Evolutionary conservation across 2,329 filamentous ascomycete species (phyloP).

Genomic region (Thelonectria rubi): DNA sequence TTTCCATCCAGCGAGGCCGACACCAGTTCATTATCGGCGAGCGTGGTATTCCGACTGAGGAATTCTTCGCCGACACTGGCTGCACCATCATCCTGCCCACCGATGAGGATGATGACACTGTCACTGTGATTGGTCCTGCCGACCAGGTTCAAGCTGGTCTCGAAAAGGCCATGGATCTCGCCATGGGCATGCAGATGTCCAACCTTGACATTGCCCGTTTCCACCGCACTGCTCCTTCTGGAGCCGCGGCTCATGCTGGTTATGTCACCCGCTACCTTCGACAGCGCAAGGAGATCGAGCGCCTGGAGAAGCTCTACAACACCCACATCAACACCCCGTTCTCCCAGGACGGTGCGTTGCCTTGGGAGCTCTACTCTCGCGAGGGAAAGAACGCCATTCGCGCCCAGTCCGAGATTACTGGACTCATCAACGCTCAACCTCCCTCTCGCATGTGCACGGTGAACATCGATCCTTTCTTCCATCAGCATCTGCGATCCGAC

Average conservation of each 20-base stretch:
- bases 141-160: slow-evolving; percentile 78
- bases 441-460: slow-evolving; percentile 75
- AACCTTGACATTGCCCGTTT: slow-evolving; percentile 84
- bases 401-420: slow-evolving; percentile 78
- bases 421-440: slow-evolving; percentile 77
- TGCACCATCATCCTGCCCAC: slow-evolving; percentile 86
- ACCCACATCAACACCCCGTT: slow-evolving; percentile 88
- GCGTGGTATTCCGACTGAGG: slow-evolving; percentile 78
- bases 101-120: slow-evolving; percentile 80
- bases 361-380: slow-evolving; percentile 88
- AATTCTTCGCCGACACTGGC: slow-evolving; percentile 90
- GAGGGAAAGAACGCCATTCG: slow-evolving; percentile 85
- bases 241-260: slow-evolving; percentile 80
- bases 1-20: slow-evolving; percentile 83
- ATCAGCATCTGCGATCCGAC: slow-evolving; percentile 74
- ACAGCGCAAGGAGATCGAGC: slow-evolving; percentile 81
- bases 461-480: slow-evolving; percentile 80
- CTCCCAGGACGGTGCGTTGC: slow-evolving; percentile 72
- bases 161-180: slow-evolving; percentile 87
- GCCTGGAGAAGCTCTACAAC: slow-evolving; percentile 81
- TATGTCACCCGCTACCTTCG: slow-evolving; percentile 89
- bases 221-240: slow-evolving; percentile 76
- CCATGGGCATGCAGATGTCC: slow-evolving; percentile 84
- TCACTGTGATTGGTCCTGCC: slow-evolving; percentile 84
- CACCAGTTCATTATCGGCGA: slow-evolving; percentile 97